phyloP scores from a whole-genome alignment of 2,329 filamentous ascomycete species.

The Fusarium duplospermum region DNA sequence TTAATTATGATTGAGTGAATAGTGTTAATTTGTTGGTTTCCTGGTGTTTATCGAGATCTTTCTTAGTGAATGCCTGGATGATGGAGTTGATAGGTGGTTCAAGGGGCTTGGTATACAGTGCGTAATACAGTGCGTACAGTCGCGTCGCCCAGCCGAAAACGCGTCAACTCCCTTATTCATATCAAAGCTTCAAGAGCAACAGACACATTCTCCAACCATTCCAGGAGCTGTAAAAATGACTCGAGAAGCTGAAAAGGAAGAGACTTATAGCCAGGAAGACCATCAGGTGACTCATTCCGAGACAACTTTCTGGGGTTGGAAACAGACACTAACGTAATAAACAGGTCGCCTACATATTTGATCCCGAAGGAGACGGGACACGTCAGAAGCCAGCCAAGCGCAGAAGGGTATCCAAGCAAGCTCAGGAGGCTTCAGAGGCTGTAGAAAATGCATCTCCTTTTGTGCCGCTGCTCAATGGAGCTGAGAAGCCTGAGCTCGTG shows the following conservation, averaged over 20 bases:
- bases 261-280: constrained; percentile 54
- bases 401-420: constrained; percentile 63
- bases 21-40: neutral
- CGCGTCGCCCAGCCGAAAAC: constrained; percentile 31
- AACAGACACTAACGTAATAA: constrained; percentile 24
- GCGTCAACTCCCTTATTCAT: constrained; percentile 26
- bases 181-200: constrained; percentile 24
- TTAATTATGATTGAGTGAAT: neutral
- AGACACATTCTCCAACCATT: neutral
- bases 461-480: constrained; percentile 65
- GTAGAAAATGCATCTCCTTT: constrained; percentile 52
- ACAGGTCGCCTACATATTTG: constrained; percentile 73
- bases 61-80: neutral
- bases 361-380: constrained; percentile 57
- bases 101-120: constrained; percentile 30
- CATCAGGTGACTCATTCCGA: constrained; percentile 53
- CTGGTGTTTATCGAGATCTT: neutral
- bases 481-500: constrained; percentile 62
- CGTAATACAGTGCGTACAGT: constrained; percentile 14
- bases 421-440: constrained; percentile 28
- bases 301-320: neutral
- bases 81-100: neutral
- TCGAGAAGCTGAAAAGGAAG: constrained; percentile 34
- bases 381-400: constrained; percentile 63
- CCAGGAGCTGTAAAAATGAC: constrained; percentile 36